Evolutionary conservation across 352 stramenopile species (phyloP).

Genomic region (Vaucheria bursata): DNA sequence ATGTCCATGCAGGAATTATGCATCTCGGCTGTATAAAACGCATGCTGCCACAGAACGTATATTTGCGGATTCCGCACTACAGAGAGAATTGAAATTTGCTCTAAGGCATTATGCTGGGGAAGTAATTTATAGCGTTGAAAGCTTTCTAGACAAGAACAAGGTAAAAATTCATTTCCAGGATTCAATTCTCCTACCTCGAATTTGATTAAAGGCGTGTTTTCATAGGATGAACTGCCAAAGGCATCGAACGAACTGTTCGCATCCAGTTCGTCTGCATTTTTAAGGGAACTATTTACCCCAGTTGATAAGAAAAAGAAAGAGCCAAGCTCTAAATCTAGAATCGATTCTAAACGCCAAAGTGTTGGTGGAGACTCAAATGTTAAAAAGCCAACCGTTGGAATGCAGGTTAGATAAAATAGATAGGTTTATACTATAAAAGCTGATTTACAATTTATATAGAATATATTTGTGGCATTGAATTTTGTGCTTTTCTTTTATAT

Average conservation of each 20-base stretch:
- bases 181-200: too few species aligned
- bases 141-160: constrained; percentile 88
- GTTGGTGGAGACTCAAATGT: not conserved
- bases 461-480: too few species aligned
- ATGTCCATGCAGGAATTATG: constrained; percentile 61
- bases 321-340: constrained; percentile 8
- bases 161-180: not conserved
- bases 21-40: constrained; percentile 59
- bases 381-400: constrained; percentile 5
- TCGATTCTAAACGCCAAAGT: not conserved
- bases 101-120: constrained; percentile 83
- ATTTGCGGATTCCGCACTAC: constrained; percentile 25
- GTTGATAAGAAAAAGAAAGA: constrained; percentile 57
- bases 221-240: constrained; percentile 60
- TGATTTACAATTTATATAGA: too few species aligned
- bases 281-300: constrained; percentile 11
- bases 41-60: constrained; percentile 51
- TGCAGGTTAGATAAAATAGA: too few species aligned
- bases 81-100: constrained; percentile 59
- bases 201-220: not conserved
- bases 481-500: too few species aligned
- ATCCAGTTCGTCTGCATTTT: constrained; percentile 16
- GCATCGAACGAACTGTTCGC: constrained; percentile 57
- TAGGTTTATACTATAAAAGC: too few species aligned
- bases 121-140: constrained; percentile 81